Base-by-base conservation (phyloP, 2,329 filamentous ascomycete species). In the Myriangium duriaei region DNA sequence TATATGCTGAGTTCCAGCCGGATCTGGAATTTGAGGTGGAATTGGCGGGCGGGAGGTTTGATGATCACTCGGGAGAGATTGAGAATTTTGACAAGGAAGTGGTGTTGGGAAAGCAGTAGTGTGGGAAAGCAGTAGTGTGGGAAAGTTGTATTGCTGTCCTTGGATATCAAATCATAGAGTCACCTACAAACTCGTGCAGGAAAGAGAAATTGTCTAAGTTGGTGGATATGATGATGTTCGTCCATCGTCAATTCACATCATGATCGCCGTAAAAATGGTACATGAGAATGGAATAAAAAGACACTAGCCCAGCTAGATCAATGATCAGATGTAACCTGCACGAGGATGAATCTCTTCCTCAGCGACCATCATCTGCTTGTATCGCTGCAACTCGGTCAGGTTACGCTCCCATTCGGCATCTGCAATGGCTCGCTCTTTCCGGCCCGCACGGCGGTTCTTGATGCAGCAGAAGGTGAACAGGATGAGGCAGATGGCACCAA, bases 1-100 rank as follows among this genome's bases (percentile, higher is more conserved):
- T 71, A 30, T 71, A 69, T 42, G 67, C 61, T 50, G 67, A 71
- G 46, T 67, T 68, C 17, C 67, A 70, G 49, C 67, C 67, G 3
- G 64, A 71, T 47, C 50, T 68, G 13, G 61, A 68, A 34, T 69
- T 60, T 35, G 62, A 66, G 46, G 52, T 54, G 28, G 54, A 51
- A 32, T 45, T 54, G 44, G 48, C 26, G 19, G 32, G 40, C 21
- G 45, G 45, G 7, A 39, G 28, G 5, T 45, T 43, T 12, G 40
- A 34, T 18, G 39, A 42, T 21, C 35, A 37, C 24, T 16, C 14
- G n/a, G 39, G 37, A 19, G 35, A 37, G 35, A 37, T 37, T 18
- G 21, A 31, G 16, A 18, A 18, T 11, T 37, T 37, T 31, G 21
- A 13, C 15, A 37, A 29, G 28, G 26, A 37, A 5, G 16, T 30